Percentiles rank a stretch among this genome's conserved stretches.
phyloP scores from a whole-genome alignment of 495 filamentous ascomycete species.

The Cladorrhinum samala region DNA sequence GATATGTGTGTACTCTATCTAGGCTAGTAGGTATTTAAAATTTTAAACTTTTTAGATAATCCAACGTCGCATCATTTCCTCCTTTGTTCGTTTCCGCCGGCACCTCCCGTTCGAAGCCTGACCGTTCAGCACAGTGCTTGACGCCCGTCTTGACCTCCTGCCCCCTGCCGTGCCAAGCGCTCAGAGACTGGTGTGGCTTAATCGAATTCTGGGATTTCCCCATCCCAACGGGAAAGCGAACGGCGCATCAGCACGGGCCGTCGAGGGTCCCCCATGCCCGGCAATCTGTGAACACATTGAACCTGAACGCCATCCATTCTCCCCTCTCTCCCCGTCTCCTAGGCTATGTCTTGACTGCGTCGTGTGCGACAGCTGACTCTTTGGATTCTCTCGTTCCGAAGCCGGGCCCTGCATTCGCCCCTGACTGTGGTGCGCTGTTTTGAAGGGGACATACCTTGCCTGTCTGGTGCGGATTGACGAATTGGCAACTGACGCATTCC shows the following conservation, averaged over 20 bases:
- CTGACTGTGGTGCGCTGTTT: not conserved
- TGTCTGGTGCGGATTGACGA: not conserved
- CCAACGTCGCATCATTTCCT: no score
- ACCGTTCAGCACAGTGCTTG: not conserved
- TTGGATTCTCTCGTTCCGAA: no score
- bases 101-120: no score
- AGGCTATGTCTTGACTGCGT: no score
- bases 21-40: no score
- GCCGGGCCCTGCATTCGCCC: not conserved
- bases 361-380: no score
- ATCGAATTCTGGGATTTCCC: slow-evolving; percentile 7
- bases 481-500: not conserved
- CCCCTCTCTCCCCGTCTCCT: not conserved
- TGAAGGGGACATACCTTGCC: not conserved
- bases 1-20: no score
- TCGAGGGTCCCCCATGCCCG: not conserved
- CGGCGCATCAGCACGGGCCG: not conserved
- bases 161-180: not conserved
- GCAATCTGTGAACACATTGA: not conserved
- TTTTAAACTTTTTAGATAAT: no score
- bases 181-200: slow-evolving; percentile 2
- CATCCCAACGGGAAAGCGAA: not conserved
- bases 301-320: not conserved
- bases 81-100: no score
- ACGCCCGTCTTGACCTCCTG: no score